Base-by-base conservation (phyloP, 805 yeast genomes). In the Nakazawaea holstii region DNA sequence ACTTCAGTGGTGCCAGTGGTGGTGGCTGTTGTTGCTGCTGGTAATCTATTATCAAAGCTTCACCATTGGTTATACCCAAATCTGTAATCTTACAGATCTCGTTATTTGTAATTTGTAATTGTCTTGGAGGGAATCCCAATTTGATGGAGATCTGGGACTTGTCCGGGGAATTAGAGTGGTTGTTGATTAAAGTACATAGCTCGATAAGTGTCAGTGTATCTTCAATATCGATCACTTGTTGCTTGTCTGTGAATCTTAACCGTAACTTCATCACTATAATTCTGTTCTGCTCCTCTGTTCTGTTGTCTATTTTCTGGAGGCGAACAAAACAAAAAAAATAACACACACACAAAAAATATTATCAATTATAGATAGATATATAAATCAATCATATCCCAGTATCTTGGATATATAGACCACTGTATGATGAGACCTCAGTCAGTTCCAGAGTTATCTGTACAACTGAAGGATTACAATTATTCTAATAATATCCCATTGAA, bases 101-200 rank as follows among this genome's bases (percentile, higher is more conserved):
- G 24, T 59, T 59, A 5, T 52, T 49, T 5, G 47, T 24, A 7
- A 70, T 49, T 26, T 66, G 68, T 2, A 82, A 48, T 1, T 62
- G 52, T 49, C 68, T 74, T 1, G 87, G 87, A 1, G 91, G 92
- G 56, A 74, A 84, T 2, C 91, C 90, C 40, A 55, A 62, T 50
- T 75, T 74, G 44, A 82, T 59, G 26, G 50, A 59, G 24, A 20
- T 20, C 24, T 20, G 24, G 5, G 24, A 20, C 24, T 3, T 20
- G 24, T 5, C 24, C 5, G 24, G 24, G 24, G 24, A 20, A 20
- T 5, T 20, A 20, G 24, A 20, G 5, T 20, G 24, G 24, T 5
- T 20, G 24, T 5, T 20, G 24, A 20, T 20, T 20, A 20, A 20
- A 20, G 24, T 3, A 20, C 15, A 46, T 41, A 3, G 28, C 17